Evolutionary conservation across 2,329 filamentous ascomycete species (phyloP).

Genomic region (Aspergillus candidus): DNA sequence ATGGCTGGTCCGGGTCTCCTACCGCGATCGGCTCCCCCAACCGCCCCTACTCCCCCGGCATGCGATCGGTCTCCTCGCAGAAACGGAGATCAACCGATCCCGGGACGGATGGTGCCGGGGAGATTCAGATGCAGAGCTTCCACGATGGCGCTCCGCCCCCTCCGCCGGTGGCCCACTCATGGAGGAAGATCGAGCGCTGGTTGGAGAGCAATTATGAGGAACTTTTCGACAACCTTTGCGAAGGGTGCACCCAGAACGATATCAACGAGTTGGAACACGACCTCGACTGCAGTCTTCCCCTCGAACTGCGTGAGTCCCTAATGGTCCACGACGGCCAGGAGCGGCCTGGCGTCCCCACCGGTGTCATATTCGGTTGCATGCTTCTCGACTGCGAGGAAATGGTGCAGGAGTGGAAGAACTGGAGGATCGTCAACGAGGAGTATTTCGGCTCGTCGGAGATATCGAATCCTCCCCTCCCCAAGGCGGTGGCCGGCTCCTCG

Average conservation of each 20-base stretch:
- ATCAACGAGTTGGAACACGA: conserved; percentile 95
- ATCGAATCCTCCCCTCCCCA: conserved; percentile 56
- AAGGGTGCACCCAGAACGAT: conserved; percentile 88
- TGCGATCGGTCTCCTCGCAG: conserved; percentile 70
- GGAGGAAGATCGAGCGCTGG: conserved; percentile 92
- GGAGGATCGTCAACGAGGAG: conserved; percentile 87
- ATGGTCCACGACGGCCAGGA: conserved; percentile 95
- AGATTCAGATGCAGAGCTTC: conserved; percentile 96
- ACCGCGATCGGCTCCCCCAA: conserved; percentile 51
- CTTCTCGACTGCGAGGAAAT: conserved; percentile 97
- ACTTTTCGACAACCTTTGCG: conserved; percentile 85
- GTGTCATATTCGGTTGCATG: conserved; percentile 91
- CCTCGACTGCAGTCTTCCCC: conserved; percentile 85
- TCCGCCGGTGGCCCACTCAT: conserved; percentile 81
- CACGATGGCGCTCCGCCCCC: conserved; percentile 84
- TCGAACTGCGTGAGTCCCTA: conserved; percentile 88
- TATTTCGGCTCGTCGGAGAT: conserved; percentile 60
- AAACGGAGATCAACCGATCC: conserved; percentile 54
- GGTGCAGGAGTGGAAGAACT: conserved; percentile 94
- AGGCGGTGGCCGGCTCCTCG: conserved; percentile 62
- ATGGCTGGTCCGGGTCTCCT: conserved; percentile 57
- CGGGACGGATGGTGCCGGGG: conserved; percentile 65
- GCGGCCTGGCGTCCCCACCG: conserved; percentile 81
- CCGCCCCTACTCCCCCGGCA: conserved; percentile 81
- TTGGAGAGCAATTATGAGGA: conserved; percentile 92